These are phyloP conservation scores for Pleodorina starrii DNA, from an alignment of 139 green algal genomes.

Conservation along the genomic window DNA sequence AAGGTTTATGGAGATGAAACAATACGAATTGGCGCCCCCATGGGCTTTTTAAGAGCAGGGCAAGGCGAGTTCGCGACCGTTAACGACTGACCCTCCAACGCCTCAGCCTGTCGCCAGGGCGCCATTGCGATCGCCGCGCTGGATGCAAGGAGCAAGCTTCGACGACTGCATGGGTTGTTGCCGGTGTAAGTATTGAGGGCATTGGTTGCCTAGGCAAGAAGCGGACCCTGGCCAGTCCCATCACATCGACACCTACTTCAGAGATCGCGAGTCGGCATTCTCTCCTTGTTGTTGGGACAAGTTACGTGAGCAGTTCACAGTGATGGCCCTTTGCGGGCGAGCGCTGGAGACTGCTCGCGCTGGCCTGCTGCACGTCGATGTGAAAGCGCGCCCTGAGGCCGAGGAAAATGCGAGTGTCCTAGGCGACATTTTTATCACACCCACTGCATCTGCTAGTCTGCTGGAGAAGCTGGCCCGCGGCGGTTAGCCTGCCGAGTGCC, in stretches of 20 bases:
- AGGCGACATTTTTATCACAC: background rate
- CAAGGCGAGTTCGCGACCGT: no score
- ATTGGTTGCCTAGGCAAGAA: no score
- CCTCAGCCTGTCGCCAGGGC: background rate
- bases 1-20: no score
- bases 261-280: background rate
- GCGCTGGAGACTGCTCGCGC: background rate
- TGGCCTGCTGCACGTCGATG: background rate
- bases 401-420: background rate
- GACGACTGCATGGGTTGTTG: conserved; percentile 4
- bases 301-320: background rate
- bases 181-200: no score
- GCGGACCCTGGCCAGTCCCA: no score
- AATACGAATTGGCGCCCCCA: no score
- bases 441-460: no score
- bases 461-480: no score
- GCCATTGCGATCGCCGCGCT: background rate
- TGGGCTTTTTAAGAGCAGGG: no score
- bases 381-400: background rate
- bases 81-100: background rate
- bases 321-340: background rate
- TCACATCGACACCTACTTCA: conserved; percentile 13
- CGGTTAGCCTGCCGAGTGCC: no score
- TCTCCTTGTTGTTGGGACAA: background rate
- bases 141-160: background rate